These are phyloP conservation scores for Mycena rebaudengoi DNA, from an alignment of 768 basidiomycete genomes.

Conservation along the genomic window DNA sequence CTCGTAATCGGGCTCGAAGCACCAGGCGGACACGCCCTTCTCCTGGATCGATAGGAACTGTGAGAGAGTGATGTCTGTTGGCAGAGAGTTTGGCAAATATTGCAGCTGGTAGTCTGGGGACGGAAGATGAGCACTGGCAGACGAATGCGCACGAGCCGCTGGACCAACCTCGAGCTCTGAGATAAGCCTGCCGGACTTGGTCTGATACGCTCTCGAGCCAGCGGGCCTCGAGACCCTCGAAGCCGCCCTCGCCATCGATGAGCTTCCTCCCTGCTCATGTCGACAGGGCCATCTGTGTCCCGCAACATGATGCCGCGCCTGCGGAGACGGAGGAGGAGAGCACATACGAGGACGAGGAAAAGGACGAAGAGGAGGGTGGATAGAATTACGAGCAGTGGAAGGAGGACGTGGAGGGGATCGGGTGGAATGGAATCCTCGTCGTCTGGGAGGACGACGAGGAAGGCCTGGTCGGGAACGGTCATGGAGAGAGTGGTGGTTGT, in stretches of 20 bases:
- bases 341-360: constrained; percentile 88
- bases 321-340: constrained; percentile 83
- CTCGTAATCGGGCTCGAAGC: constrained; percentile 98
- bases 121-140: constrained; percentile 14
- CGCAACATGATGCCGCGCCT: constrained; percentile 80
- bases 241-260: constrained; percentile 90
- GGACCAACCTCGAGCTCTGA: constrained; percentile 83
- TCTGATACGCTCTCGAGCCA: constrained; percentile 91
- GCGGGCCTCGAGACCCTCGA: constrained; percentile 89
- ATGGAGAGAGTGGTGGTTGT: neutral
- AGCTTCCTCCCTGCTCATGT: constrained; percentile 93
- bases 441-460: neutral
- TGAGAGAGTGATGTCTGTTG: constrained; percentile 97
- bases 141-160: constrained; percentile 1
- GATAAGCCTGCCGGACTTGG: constrained; percentile 71
- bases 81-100: constrained; percentile 95
- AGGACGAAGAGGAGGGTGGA: constrained; percentile 93
- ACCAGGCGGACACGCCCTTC: constrained; percentile 99
- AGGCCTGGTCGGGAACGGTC: neutral
- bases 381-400: constrained; percentile 93
- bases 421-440: constrained; percentile 36
- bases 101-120: constrained; percentile 78
- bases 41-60: constrained; percentile 99
- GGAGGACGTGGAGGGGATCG: constrained; percentile 82
- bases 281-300: constrained; percentile 92